Conservation (phyloP, 306 rosid genomes). For the Dryas alaskensis region DNA sequence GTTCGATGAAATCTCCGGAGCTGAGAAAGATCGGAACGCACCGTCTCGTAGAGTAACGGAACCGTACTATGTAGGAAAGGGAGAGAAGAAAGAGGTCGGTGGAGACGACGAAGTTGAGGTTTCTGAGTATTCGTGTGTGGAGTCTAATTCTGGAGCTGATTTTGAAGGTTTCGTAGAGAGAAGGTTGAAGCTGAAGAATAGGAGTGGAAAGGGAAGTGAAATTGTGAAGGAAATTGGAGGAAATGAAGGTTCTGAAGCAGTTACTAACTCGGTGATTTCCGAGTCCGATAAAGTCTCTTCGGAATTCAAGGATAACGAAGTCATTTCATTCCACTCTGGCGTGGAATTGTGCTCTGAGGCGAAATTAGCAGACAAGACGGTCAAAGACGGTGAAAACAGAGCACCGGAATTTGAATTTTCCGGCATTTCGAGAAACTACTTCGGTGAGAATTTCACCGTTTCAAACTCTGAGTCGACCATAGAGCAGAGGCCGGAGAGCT, state of each 20-base stretch:
- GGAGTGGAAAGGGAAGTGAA: conserved; percentile 27
- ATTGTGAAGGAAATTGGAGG: conserved; percentile 24
- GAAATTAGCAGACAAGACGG: conserved; percentile 27
- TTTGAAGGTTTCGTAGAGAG: conserved; percentile 24
- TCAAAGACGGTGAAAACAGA: conserved; percentile 33
- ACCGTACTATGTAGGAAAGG: conserved; percentile 27
- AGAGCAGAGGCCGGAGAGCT: conserved; percentile 41
- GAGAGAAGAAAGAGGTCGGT: conserved; percentile 13
- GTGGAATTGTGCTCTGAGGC: conserved; percentile 33
- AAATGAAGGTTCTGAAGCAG: conserved; percentile 42
- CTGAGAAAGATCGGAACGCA: neutral
- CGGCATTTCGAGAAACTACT: conserved; percentile 26
- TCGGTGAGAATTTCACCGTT: conserved; percentile 26
- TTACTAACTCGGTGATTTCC: conserved; percentile 48
- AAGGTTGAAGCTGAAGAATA: conserved; percentile 43
- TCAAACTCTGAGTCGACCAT: conserved; percentile 50
- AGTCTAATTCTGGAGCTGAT: conserved; percentile 54
- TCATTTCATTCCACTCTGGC: conserved; percentile 38
- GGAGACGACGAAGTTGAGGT: conserved; percentile 43
- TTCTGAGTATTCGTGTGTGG: conserved; percentile 81
- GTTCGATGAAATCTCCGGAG: conserved; percentile 13
- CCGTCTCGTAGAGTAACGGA: conserved; percentile 25
- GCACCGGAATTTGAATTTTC: conserved; percentile 49
- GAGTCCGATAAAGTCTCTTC: conserved; percentile 30
- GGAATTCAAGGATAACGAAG: conserved; percentile 34